Conservation (phyloP, 257 asterid species). For the Phtheirospermum japonicum region DNA sequence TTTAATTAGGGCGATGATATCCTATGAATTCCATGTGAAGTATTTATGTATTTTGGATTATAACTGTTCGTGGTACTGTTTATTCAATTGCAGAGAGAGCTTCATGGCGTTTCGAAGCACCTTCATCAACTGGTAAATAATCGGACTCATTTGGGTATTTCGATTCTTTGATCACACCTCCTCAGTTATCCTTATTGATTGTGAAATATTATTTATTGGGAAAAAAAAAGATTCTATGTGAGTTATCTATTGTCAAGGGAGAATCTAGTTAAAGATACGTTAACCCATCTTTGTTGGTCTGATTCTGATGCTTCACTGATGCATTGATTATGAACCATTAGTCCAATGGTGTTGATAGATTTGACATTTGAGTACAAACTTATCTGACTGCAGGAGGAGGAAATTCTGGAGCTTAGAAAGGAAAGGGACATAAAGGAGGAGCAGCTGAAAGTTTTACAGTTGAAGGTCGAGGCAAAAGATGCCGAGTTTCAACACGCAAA, state of each 20-base stretch:
- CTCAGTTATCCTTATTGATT: not conserved
- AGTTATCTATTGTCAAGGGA: slow-evolving; percentile 6
- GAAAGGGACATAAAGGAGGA: slow-evolving; percentile 54
- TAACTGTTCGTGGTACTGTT: not conserved
- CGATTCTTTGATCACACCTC: not conserved
- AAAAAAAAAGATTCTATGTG: not conserved
- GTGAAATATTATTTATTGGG: not conserved
- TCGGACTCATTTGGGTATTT: not conserved
- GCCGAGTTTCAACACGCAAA: slow-evolving; percentile 35
- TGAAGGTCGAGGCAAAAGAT: slow-evolving; percentile 40
- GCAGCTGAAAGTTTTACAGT: slow-evolving; percentile 39
- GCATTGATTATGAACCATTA: slow-evolving; percentile 8
- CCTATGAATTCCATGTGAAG: not conserved
- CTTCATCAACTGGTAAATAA: slow-evolving; percentile 52
- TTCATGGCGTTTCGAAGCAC: slow-evolving; percentile 49
- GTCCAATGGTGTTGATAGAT: slow-evolving; percentile 1
- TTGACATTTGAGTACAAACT: not conserved
- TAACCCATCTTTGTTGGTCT: not conserved
- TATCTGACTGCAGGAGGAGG: slow-evolving; percentile 59
- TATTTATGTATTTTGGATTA: not conserved
- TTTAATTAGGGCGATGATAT: slow-evolving; percentile 13
- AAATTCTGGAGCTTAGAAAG: slow-evolving; percentile 52
- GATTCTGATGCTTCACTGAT: not conserved
- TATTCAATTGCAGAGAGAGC: slow-evolving; percentile 59
- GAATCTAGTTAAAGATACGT: not conserved